A percentile compares a stretch with the other conserved stretches of the same genome.
Evolutionary conservation across 1,139 yeast species (phyloP).

Genomic region (Saccharomyces hybrid): DNA sequence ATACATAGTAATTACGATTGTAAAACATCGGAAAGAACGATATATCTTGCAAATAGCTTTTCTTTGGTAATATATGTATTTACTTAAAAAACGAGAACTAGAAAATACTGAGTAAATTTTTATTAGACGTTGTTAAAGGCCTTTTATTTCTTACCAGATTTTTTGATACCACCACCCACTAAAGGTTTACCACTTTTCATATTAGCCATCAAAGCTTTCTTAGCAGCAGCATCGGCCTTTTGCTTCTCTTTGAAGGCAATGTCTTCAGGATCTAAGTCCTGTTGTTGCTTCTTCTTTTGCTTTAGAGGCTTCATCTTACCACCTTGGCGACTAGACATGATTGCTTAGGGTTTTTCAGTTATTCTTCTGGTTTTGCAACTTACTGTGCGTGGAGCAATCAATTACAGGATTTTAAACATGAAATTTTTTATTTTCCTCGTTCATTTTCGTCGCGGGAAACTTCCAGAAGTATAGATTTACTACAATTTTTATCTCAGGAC

Average conservation of each 20-base stretch:
- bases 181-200: conserved; percentile 88
- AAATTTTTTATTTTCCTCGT: background rate
- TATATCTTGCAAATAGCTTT: background rate
- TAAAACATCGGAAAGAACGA: background rate
- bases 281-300: conserved; percentile 66
- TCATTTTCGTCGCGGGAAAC: background rate
- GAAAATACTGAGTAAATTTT: background rate
- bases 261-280: conserved; percentile 78
- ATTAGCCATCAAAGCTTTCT: conserved; percentile 81
- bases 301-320: conserved; percentile 46
- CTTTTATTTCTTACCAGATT: conserved; percentile 58
- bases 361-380: background rate
- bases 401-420: background rate
- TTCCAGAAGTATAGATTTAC: background rate
- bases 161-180: conserved; percentile 91
- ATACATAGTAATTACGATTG: background rate
- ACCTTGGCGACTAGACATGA: conserved; percentile 69
- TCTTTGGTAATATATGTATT: background rate
- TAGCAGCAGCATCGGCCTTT: conserved; percentile 89
- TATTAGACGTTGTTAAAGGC: background rate
- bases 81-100: background rate
- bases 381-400: background rate
- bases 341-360: conserved; percentile 1
- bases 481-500: background rate
- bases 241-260: conserved; percentile 86